Conservation (phyloP, 768 basidiomycete genomes). For the Harrya chromipes region DNA sequence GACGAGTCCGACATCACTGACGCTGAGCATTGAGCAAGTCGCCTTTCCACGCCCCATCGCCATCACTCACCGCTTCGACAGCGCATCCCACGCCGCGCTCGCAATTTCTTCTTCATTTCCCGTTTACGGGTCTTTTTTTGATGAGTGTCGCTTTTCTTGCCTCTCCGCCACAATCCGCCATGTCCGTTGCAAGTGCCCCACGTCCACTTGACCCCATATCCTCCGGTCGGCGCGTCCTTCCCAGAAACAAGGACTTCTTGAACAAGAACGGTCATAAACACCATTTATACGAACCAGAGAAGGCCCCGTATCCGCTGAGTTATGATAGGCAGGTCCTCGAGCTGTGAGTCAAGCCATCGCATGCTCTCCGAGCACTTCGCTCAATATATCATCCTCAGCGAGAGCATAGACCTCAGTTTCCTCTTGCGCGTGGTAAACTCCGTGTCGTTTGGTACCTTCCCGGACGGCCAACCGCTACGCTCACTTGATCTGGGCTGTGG, state of each 20-base stretch:
- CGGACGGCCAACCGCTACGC: constrained; percentile 45
- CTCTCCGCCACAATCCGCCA: constrained; percentile 20
- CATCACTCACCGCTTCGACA: constrained; percentile 2
- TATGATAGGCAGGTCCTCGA: constrained; percentile 68
- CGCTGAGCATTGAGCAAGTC: constrained; percentile 1
- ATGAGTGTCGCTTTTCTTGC: constrained; percentile 14
- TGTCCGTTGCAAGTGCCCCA: constrained; percentile 17
- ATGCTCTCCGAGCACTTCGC: background rate
- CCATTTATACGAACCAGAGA: constrained; percentile 67
- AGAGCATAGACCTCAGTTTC: constrained; percentile 53
- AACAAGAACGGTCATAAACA: constrained; percentile 60
- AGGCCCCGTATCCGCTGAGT: constrained; percentile 76
- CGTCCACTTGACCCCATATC: constrained; percentile 20
- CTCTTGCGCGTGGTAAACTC: constrained; percentile 47
- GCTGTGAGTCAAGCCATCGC: constrained; percentile 45
- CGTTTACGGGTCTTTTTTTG: background rate
- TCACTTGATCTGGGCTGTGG: constrained; percentile 74
- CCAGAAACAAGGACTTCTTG: constrained; percentile 53
- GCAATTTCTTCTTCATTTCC: background rate
- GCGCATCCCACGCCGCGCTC: constrained; percentile 6
- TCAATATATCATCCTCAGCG: constrained; percentile 35
- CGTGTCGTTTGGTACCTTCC: constrained; percentile 59
- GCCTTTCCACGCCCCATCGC: constrained; percentile 12
- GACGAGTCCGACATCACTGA: background rate
- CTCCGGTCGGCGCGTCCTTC: constrained; percentile 31